Evolutionary conservation across 2,329 filamentous ascomycete genomes (phyloP).

Genomic region (Hymenoscyphus fraxineus): DNA sequence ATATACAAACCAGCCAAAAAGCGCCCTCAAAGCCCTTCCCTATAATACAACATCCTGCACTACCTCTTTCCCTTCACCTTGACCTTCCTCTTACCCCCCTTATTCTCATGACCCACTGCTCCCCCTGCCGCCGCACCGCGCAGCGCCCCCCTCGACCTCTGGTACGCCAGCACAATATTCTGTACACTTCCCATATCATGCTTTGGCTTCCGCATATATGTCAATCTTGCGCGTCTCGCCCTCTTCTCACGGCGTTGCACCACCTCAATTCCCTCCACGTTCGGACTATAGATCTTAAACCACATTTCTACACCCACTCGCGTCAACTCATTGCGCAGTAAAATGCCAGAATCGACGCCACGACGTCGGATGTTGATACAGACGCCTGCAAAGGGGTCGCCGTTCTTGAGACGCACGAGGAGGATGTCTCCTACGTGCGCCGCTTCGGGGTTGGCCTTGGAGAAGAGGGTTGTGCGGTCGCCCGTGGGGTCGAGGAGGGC

Average conservation of each 20-base stretch:
- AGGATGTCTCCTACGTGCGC: constrained; percentile 86
- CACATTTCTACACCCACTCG: constrained; percentile 93
- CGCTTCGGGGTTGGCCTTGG: constrained; percentile 69
- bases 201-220: constrained; percentile 83
- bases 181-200: constrained; percentile 87
- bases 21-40: constrained; percentile 19
- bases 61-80: constrained; percentile 24
- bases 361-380: constrained; percentile 81
- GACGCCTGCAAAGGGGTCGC: constrained; percentile 87
- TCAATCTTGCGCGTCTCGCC: constrained; percentile 80
- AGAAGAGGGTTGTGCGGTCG: constrained; percentile 77
- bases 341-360: constrained; percentile 84
- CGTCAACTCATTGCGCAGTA: constrained; percentile 82
- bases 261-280: constrained; percentile 87
- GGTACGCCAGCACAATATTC: constrained; percentile 67
- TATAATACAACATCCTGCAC: constrained; percentile 17
- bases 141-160: constrained; percentile 48
- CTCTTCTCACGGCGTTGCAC: constrained; percentile 82
- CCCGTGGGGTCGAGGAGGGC: constrained; percentile 77
- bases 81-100: constrained; percentile 30
- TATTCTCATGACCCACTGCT: constrained; percentile 20
- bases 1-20: constrained; percentile 13
- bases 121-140: constrained; percentile 30
- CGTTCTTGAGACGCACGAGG: constrained; percentile 78
- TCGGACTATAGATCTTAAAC: constrained; percentile 91